A percentile compares a stretch with the other conserved stretches of the same genome.
Conservation (phyloP, 495 filamentous ascomycete genomes). For the Astrothelium subdiscretum region DNA sequence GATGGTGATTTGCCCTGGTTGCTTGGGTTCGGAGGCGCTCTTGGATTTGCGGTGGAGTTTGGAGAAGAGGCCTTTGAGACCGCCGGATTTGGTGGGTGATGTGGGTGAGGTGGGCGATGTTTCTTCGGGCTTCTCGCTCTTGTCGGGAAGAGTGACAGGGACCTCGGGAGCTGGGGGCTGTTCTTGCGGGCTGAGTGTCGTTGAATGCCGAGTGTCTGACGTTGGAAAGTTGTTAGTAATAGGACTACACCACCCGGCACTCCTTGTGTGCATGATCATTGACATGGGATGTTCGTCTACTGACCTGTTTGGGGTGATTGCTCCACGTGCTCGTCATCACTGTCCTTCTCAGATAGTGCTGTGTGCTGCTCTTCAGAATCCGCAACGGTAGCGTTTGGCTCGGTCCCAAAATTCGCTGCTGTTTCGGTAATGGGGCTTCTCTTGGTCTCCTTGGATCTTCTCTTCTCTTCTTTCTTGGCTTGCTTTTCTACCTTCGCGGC, state of each 20-base stretch:
- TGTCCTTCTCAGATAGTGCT: background rate
- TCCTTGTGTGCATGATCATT: background rate
- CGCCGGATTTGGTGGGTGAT: background rate
- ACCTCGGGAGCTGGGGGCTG: background rate
- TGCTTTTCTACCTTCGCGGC: slow-evolving; percentile 6
- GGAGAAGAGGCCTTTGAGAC: slow-evolving; percentile 5
- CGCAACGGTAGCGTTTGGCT: background rate
- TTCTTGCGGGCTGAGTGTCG: background rate
- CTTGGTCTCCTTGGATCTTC: slow-evolving; percentile 15
- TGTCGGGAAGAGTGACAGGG: background rate
- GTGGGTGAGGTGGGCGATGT: background rate
- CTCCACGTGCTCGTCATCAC: background rate
- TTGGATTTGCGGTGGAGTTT: slow-evolving; percentile 3
- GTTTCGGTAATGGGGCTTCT: background rate
- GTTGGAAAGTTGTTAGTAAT: too few species aligned
- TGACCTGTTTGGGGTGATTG: background rate
- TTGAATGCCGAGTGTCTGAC: background rate
- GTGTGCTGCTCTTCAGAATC: background rate
- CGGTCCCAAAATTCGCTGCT: background rate
- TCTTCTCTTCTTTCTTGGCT: slow-evolving; percentile 14
- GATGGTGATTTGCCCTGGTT: background rate
- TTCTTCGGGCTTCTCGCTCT: background rate
- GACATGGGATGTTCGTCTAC: background rate
- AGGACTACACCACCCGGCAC: too few species aligned
- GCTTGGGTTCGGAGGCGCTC: background rate